Percentiles rank a stretch among this genome's conserved stretches.
Evolutionary conservation across 768 basidiomycete species (phyloP).

Genomic region (Amanita rubescens): DNA sequence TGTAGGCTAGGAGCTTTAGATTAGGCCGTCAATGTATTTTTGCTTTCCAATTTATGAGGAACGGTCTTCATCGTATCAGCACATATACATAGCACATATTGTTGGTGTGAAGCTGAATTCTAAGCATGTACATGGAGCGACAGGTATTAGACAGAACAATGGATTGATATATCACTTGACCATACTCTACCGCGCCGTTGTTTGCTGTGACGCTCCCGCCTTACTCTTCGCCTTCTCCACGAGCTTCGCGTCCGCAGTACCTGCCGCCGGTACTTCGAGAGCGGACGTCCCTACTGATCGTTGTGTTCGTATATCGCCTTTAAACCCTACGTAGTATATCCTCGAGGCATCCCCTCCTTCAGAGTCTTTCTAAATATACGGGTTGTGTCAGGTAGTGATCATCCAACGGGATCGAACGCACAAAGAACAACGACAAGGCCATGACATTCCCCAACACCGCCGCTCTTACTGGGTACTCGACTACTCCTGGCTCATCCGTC

Average conservation of each 20-base stretch:
- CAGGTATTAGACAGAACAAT: too few species aligned
- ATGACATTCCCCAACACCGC: conserved; percentile 73
- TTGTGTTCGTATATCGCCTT: conserved; percentile 52
- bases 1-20: too few species aligned
- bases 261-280: conserved; percentile 72
- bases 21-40: too few species aligned
- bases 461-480: conserved; percentile 72
- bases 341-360: conserved; percentile 57
- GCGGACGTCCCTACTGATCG: conserved; percentile 53
- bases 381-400: background rate
- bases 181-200: conserved; percentile 2
- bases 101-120: too few species aligned
- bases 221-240: conserved; percentile 55
- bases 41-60: too few species aligned
- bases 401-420: conserved; percentile 33
- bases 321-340: conserved; percentile 80
- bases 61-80: too few species aligned
- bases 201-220: conserved; percentile 49
- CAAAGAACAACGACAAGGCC: conserved; percentile 72
- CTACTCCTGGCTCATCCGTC: conserved; percentile 60
- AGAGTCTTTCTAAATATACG: conserved; percentile 47
- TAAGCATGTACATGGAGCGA: too few species aligned
- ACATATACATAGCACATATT: too few species aligned
- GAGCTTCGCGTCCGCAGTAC: conserved; percentile 67
- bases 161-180: background rate